Conservation (phyloP, 805 yeast genomes). For the Hanseniaspora occidentalis region DNA sequence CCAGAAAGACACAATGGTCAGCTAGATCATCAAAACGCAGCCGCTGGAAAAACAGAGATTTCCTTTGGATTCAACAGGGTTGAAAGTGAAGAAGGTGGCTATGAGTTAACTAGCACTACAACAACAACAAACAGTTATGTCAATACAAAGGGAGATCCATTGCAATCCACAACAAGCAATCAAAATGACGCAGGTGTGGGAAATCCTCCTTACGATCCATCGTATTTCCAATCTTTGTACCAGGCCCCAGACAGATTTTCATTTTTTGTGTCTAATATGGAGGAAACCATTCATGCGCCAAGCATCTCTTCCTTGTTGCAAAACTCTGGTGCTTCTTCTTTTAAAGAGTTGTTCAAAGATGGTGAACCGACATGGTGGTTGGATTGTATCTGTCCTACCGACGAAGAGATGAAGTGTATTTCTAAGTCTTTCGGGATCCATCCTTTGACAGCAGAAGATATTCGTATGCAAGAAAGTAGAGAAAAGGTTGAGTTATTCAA, state of each 20-base stretch:
- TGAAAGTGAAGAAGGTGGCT: conserved; percentile 19
- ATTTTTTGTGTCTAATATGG: conserved; percentile 69
- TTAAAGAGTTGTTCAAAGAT: conserved; percentile 55
- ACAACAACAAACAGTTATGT: not conserved
- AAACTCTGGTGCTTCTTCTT: conserved; percentile 40
- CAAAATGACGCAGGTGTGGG: not conserved
- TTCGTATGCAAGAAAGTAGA: conserved; percentile 90
- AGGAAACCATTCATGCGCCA: conserved; percentile 81
- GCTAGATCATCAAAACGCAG: too few relatives aligned
- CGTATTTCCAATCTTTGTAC: not conserved
- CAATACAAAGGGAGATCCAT: not conserved
- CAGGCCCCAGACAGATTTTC: conserved; percentile 66
- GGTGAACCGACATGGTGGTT: conserved; percentile 90
- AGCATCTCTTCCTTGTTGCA: conserved; percentile 66
- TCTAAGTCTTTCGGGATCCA: conserved; percentile 94
- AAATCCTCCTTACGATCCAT: not conserved
- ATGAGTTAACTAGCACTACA: not conserved
- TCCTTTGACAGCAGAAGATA: conserved; percentile 96
- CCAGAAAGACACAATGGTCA: conserved; percentile 21
- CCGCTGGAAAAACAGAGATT: too few relatives aligned
- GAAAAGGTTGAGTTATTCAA: conserved; percentile 92
- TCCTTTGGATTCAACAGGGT: conserved; percentile 29
- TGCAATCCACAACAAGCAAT: not conserved
- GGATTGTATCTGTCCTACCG: conserved; percentile 89
- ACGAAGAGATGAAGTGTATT: conserved; percentile 81